A percentile compares a stretch with the other conserved stretches of the same genome.
These are phyloP conservation scores for Bruguiera sexangula DNA, from an alignment of 345 rosid species.

Conservation along the genomic window DNA sequence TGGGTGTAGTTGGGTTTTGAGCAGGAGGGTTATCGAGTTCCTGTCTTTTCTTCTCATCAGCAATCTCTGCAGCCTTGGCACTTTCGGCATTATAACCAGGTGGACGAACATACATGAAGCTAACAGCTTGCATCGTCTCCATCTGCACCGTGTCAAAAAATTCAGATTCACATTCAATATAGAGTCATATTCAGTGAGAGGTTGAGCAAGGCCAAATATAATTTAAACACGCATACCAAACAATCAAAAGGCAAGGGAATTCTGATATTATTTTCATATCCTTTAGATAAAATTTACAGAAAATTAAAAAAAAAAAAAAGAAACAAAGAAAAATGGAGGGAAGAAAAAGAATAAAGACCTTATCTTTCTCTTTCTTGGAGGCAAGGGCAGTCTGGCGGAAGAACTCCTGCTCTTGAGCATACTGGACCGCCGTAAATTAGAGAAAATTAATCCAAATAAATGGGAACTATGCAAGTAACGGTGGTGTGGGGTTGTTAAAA, in stretches of 20 bases:
- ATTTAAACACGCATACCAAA: background rate
- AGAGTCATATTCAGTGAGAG: no score
- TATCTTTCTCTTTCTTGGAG: constrained; percentile 92
- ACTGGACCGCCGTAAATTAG: constrained; percentile 33
- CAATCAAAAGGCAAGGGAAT: background rate
- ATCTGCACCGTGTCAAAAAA: constrained; percentile 34
- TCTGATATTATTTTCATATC: no score
- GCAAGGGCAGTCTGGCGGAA: constrained; percentile 87
- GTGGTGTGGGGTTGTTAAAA: background rate
- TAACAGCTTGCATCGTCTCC: constrained; percentile 91
- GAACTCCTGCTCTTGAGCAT: constrained; percentile 97
- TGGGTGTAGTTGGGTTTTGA: constrained; percentile 36
- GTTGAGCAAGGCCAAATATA: background rate
- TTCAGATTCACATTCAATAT: background rate
- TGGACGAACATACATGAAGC: constrained; percentile 96
- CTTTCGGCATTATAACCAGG: constrained; percentile 95
- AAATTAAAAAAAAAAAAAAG: no score
- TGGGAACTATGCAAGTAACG: background rate
- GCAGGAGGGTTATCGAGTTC: constrained; percentile 28
- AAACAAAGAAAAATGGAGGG: background rate
- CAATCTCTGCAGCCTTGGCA: constrained; percentile 91
- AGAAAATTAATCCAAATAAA: background rate
- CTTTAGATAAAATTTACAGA: no score
- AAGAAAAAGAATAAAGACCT: constrained; percentile 38
- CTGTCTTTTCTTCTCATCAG: constrained; percentile 44